phyloP scores from a whole-genome alignment of 2,329 filamentous ascomycete species.

The Alternaria incomplexa region DNA sequence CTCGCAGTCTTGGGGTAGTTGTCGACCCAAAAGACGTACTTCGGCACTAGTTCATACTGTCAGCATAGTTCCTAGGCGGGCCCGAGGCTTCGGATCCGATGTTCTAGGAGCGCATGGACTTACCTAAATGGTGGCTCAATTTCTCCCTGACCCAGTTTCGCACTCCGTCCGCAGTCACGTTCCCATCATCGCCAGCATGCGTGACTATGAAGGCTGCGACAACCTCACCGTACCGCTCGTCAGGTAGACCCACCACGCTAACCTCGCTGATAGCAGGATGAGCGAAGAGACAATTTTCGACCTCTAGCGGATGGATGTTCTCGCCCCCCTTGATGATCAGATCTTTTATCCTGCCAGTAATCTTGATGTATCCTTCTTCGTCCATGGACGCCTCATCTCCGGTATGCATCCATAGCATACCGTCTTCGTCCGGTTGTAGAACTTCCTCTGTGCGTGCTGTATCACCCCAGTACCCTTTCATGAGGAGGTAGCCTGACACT shows the following conservation, averaged over 20 bases:
- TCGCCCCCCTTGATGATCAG: constrained; percentile 94
- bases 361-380: constrained; percentile 79
- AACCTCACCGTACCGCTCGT: constrained; percentile 82
- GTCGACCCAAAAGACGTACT: constrained; percentile 84
- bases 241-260: constrained; percentile 82
- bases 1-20: constrained; percentile 94
- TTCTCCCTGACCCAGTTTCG: constrained; percentile 73
- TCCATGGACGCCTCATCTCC: constrained; percentile 93
- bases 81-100: neutral
- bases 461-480: constrained; percentile 91
- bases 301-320: constrained; percentile 92
- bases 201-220: constrained; percentile 82
- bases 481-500: constrained; percentile 82
- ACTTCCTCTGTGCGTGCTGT: constrained; percentile 71
- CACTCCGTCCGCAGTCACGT: constrained; percentile 65
- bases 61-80: neutral
- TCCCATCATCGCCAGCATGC: constrained; percentile 42
- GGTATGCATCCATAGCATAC: constrained; percentile 82
- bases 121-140: constrained; percentile 73
- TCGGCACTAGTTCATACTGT: constrained; percentile 62
- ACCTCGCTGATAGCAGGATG: constrained; percentile 75
- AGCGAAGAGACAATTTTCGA: constrained; percentile 85
- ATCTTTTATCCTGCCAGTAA: constrained; percentile 93
- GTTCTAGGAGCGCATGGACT: constrained; percentile 29
- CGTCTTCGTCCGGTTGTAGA: constrained; percentile 62